Base-by-base conservation (phyloP, 2,329 filamentous ascomycete species). In the Paecilomyces formosus region DNA sequence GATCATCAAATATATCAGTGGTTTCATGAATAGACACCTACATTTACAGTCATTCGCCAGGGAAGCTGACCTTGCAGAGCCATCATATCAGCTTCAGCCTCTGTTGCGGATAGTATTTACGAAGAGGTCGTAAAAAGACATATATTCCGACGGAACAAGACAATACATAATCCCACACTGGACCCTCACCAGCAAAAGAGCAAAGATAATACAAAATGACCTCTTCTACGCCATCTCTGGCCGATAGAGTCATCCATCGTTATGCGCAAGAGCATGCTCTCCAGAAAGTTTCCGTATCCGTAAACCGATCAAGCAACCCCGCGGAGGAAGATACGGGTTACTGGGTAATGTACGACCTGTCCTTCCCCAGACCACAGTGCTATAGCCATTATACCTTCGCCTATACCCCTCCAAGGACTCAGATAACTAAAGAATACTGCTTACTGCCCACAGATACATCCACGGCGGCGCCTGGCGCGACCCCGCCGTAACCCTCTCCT, bases 391-490 rank as follows among this genome's bases (percentile, higher is more conserved):
- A 39, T 22, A 30, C 22, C 30, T 9, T 15, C 53, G 8, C 53
- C 11, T 55, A 55, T 22, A 12, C 31, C 18, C n/a, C 3, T 11
- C 31, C 18, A 13, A 31, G 30, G 11, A n/a, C 11, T 13, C 3
- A 26, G 15, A 35, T 26, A 24, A 2, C n/a, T 12, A 3, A 45
- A 26, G 8, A 21, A 45, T 31, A 13, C n/a, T 31, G 8, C 30
- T 31, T 31, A 31, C 30, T 9, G n/a, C 21, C 8, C 8, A 33
- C 56, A 76, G 74, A 57, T 78, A 76, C 60, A 77, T 81, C 59
- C 78, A 81, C 63, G 78, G 78, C 51, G 78, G 78, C 57, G 79
- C 77, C 63, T 81, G 78, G 74, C 73, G 78, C 51, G 78, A 80
- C 60, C 77, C 78, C 55, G 67, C 64, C 11, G 68, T 76, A 39